Base-by-base conservation (phyloP, 768 basidiomycete species). In the Pleurotus tuber-regium region DNA sequence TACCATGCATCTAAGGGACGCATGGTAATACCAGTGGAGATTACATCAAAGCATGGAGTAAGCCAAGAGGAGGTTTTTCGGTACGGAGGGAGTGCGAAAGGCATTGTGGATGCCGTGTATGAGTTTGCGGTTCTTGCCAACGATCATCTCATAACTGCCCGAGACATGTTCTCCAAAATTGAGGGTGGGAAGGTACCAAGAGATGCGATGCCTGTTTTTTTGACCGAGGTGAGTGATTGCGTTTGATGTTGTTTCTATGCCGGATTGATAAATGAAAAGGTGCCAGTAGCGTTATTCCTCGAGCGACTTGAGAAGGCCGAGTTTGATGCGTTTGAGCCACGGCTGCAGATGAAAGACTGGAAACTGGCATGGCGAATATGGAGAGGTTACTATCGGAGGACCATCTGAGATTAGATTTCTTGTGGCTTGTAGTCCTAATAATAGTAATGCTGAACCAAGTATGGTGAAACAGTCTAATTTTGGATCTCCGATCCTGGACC, bases 81-180 rank as follows among this genome's bases (percentile, higher is more conserved):
- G 38, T 69, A 70, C 26, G 83, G 83, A 4, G 68, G 70, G 11
- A 58, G 70, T 8, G 83, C 83, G 38, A 66, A 76, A 41, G 87
- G 82, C 1, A 71, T 93, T 12, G 82, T 82, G 43, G 85, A 90
- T 53, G 90, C 91, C 0, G 86, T 89, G 24, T 94, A 81, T 61
- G 89, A 92, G 60, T 84, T 92, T 66, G 91, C 92, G 28, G 84
- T 83, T 7, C 63, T 85, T 19, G 91, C 88, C 24, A 87, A 91
- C 66, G 89, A 92, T 66, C 83, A 93, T 64, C 64, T 94, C 56
- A 67, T 79, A 52, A 88, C 87, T 2, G 89, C 89, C 14, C 79
- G 87, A 14, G 75, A 79, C 47, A 83, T 86, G 80, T 78, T 87
- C 11, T 48, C 46, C 59, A 75, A 78, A 54, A 72, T 77, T 36